Evolutionary conservation across 352 stramenopile species (phyloP), one percentile per base, ranked within the genome.

Genomic region (Plasmopara viticola): DNA sequence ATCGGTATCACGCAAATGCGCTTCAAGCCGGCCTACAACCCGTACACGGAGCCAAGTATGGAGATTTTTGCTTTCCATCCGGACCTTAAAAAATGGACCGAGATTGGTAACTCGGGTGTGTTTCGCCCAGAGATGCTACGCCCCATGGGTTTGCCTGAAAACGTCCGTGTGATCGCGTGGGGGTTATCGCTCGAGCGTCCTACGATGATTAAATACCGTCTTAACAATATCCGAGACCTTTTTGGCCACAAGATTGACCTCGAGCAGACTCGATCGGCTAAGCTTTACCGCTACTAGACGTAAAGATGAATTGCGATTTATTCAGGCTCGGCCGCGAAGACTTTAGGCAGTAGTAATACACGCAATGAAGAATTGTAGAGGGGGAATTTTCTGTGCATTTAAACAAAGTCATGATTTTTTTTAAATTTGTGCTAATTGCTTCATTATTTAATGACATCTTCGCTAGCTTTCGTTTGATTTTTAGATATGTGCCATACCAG

Each of bases 1-100:
- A 98, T 97, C 34, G 90, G 90, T 45, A 98, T 98, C 64, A 97
- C 90, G 29, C 77, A 99, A 72, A 92, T 99, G 66, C 95, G 96
- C 70, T 99, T 99, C 88, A 99, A 99, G 82, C 97, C 97, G 14
- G 97, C 97, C 20, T 99, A 98, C 83, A 99, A 99, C 74, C 97
- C 97, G 31, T 99, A 99, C 86, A 99, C 97, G 41, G 97, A 99
- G 78, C 97, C 97, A 15, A 98, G 86, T 34, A 99, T 99, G 97
- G 97, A 99, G 72, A 98, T 99, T 68, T 99, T 99, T 70, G 97
- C 96, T 38, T 99, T 99, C 81, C 96, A 99, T 78, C 96, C 96
- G 37, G 97, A 99, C 72, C 77, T 99, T 44, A 98, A 99, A 59
- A 98, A 98, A 71, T 99, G 95, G 95, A 98, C 95, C n/a, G 96